A percentile compares a stretch with the other conserved stretches of the same genome.
phyloP scores from a whole-genome alignment of 495 filamentous ascomycete genomes.

The Aspergillus heteromorphus region DNA sequence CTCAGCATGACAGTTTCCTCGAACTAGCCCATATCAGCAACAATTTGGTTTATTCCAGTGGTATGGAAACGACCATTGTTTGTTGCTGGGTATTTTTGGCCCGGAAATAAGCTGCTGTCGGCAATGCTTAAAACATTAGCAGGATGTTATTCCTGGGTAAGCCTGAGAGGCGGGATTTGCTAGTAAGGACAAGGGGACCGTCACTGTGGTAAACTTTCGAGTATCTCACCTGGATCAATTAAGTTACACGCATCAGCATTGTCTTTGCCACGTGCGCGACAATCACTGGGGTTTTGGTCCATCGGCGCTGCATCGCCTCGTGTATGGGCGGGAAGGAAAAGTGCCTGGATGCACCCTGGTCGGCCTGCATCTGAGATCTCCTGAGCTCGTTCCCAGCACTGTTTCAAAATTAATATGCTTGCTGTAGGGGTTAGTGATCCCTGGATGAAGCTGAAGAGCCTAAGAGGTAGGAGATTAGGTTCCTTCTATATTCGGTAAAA shows the following conservation, averaged over 20 bases:
- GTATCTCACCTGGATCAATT: conserved; percentile 11
- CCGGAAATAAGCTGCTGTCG: not conserved
- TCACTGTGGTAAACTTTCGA: not conserved
- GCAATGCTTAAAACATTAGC: not conserved
- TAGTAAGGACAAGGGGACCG: not conserved
- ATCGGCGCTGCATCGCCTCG: not conserved
- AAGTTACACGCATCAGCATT: conserved; percentile 10
- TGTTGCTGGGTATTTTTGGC: not conserved
- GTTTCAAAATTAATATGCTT: not conserved
- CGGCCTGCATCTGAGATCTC: not conserved
- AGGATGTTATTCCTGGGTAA: not conserved
- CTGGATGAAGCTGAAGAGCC: no score
- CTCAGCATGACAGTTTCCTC: not conserved
- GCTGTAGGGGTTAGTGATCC: no score
- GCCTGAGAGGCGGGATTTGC: not conserved
- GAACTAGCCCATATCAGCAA: not conserved
- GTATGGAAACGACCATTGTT: not conserved
- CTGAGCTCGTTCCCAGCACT: not conserved
- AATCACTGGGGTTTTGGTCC: conserved; percentile 1
- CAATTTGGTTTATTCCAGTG: no score
- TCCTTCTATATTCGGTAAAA: no score
- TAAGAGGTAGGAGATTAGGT: no score
- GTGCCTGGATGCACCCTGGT: not conserved
- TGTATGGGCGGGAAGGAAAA: not conserved
- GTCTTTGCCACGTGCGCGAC: conserved; percentile 7